Evolutionary conservation across 2,329 filamentous ascomycete genomes (phyloP), one percentile per base, ranked within the genome.

Genomic region (Paracamarosporium sp.): DNA sequence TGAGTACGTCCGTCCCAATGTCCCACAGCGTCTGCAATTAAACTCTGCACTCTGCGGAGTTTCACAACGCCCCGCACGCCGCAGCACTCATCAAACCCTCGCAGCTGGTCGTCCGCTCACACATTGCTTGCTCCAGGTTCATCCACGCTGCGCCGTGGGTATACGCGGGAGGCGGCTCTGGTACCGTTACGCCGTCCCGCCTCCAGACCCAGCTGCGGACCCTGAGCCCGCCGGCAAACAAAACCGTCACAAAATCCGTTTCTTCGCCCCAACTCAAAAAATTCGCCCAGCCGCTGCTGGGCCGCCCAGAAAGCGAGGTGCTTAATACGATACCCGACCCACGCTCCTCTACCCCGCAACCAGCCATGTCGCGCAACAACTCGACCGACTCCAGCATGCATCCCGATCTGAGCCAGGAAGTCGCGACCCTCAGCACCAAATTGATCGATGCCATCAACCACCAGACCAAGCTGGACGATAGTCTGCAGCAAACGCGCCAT

Each of bases 401-500:
- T 65, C 85, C 85, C 20, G 87, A 89, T 66, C 72, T 89, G 41
- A 88, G 85, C 72, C 83, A 83, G 64, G 95, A 98, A 78, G 92
- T 99, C 27, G 91, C 94, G 7, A 88, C 91, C 6, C 82, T 99
- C 30, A 98, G 93, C 78, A 94, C 93, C 47, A 99, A 99, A 77
- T 87, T 99, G 62, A 94, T 99, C 68, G 94, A 95, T 72, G 94
- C 95, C 43, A 97, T 99, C 78, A 99, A 99, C 74, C 90, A 96
- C 76, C 93, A 97, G 77, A 97, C 93, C 7, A 89, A 86, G 22
- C 85, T 99, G 43, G 95, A 98, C 76, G 95, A 99, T 76, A 91
- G 88, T 11, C 82, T 99, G 17, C 90, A 92, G 48, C 88, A 88
- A 50, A 90, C 93, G 15, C 87, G 93, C 35, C 89, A 93, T 73